Conservation (phyloP, 2,329 filamentous ascomycete genomes). For the Pestalotiopsis fici region DNA sequence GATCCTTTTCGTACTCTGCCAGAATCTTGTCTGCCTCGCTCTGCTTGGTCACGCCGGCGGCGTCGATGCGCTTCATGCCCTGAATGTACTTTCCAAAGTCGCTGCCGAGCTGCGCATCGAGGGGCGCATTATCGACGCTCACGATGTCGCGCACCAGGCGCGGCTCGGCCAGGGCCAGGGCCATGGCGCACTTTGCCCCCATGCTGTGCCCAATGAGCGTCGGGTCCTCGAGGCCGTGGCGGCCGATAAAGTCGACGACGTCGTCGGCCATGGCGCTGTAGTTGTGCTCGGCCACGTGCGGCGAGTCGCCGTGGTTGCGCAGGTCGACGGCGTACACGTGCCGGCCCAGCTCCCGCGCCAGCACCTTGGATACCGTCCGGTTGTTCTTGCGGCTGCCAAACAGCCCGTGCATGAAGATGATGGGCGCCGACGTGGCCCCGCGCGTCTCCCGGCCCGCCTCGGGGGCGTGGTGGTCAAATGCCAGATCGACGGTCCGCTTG, state of each 20-base stretch:
- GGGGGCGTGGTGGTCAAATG: constrained; percentile 69
- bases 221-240: constrained; percentile 68
- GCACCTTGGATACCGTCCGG: constrained; percentile 66
- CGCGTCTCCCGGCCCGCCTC: constrained; percentile 39
- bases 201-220: constrained; percentile 94
- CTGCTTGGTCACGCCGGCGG: constrained; percentile 65
- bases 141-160: constrained; percentile 70
- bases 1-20: constrained; percentile 69
- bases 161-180: constrained; percentile 73
- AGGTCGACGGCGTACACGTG: constrained; percentile 88
- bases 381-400: constrained; percentile 98
- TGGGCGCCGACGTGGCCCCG: constrained; percentile 50
- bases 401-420: constrained; percentile 88
- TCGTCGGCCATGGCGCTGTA: constrained; percentile 84
- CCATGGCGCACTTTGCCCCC: constrained; percentile 95
- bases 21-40: constrained; percentile 82
- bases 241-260: constrained; percentile 73
- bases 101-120: constrained; percentile 73
- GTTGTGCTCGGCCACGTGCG: constrained; percentile 74
- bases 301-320: constrained; percentile 90
- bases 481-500: constrained; percentile 39
- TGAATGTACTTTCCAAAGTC: constrained; percentile 80
- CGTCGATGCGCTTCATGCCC: constrained; percentile 82
- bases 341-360: constrained; percentile 79
- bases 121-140: constrained; percentile 88